Base-by-base conservation (phyloP, 2,329 filamentous ascomycete species). In the Ceratocystis eucalypticola region DNA sequence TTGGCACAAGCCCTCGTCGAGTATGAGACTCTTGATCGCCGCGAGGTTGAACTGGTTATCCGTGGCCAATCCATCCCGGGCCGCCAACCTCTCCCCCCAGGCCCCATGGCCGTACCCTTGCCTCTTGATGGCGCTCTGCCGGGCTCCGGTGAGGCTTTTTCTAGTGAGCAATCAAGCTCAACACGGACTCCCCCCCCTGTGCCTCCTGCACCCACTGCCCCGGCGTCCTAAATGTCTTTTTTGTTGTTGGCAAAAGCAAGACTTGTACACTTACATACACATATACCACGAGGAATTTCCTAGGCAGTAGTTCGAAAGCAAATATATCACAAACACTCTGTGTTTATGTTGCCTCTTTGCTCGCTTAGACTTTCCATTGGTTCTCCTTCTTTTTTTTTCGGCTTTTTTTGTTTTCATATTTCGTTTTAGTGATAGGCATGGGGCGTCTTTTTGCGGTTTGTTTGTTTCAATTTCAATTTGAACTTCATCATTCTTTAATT, bases 1-100 rank as follows among this genome's bases (percentile, higher is more conserved):
- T 79, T 99, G 8, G 93, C 94, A 33, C 86, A 92, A 72, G 94
- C 92, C 5, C 81, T 99, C 8, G 85, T 99, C 44, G 87, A 96
- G 75, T 97, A 96, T 75, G 94, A 99, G 79, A 96, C 91, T 0
- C 78, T 99, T 64, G 88, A 88, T 74, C 89, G 88, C 75, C 86
- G 88, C 2, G 94, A 99, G 75, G 95, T 97, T 69, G 86, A 92
- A 75, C 90, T 88, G 78, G 89, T 97, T 5, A 86, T 99, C 69
- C 84, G 84, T 64, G 94, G 94, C 45, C 91, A 96, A 77, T 87
- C 88, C 73, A 79, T 99, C 46, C 80, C 86, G 0, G 82, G 83
- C 59, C 89, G 89, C 68, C 76, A 69, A 55, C 61, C 64, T 37
- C 50, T 84, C 68, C 80, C 84, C 22, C 76, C 80, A 65, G 77